A percentile compares a stretch with the other conserved stretches of the same genome.
These are phyloP conservation scores for Penicillium nucicola DNA, from an alignment of 495 filamentous ascomycete species.

Conservation along the genomic window DNA sequence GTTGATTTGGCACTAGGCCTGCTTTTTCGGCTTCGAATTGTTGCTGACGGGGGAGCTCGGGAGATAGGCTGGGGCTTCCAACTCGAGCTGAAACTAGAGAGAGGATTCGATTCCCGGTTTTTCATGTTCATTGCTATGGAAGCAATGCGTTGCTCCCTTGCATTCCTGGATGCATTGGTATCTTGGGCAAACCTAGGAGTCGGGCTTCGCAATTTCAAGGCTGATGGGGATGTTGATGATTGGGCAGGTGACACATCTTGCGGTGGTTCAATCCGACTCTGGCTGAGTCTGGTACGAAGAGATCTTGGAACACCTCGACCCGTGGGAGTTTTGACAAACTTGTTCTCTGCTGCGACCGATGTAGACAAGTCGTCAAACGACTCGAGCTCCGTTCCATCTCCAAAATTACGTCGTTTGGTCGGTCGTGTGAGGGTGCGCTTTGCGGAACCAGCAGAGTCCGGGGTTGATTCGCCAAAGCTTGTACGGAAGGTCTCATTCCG, in stretches of 20 bases:
- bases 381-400: constrained; percentile 88
- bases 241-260: constrained; percentile 53
- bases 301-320: constrained; percentile 66
- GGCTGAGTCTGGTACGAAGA: constrained; percentile 57
- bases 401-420: constrained; percentile 72
- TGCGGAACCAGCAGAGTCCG: constrained; percentile 44
- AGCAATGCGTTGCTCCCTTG: constrained; percentile 78
- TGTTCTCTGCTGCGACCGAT: constrained; percentile 74
- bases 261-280: constrained; percentile 41
- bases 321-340: constrained; percentile 76
- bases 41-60: constrained; percentile 41
- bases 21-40: constrained; percentile 52
- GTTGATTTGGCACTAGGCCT: constrained; percentile 50
- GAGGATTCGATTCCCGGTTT: constrained; percentile 49
- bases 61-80: constrained; percentile 74
- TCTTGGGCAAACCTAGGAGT: constrained; percentile 89
- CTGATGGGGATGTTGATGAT: constrained; percentile 50
- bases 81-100: constrained; percentile 67
- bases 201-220: constrained; percentile 43
- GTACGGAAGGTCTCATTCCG: constrained; percentile 43
- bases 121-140: constrained; percentile 37
- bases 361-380: constrained; percentile 94
- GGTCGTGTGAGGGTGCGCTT: constrained; percentile 74
- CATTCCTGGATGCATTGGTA: constrained; percentile 84
- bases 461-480: constrained; percentile 36